Evolutionary conservation across 208 protist species (phyloP).

Genomic region (Vickermania spadyakhi): DNA sequence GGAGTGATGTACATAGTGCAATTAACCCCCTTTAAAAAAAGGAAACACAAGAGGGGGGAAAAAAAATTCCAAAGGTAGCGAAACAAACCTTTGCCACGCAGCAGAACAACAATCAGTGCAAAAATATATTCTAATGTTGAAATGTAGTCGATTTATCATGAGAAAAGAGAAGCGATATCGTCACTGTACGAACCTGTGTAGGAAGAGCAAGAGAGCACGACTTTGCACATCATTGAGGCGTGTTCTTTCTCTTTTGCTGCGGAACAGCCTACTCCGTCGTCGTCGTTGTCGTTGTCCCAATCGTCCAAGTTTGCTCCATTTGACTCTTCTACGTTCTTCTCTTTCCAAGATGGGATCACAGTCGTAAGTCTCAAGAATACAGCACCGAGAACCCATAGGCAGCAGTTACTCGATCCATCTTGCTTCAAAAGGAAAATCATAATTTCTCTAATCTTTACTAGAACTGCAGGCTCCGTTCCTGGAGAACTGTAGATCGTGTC

Average conservation of each 20-base stretch:
- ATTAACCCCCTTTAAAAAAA: neutral
- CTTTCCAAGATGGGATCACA: constrained; percentile 18
- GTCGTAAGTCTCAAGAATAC: constrained; percentile 21
- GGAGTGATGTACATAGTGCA: neutral
- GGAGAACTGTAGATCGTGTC: constrained; percentile 29
- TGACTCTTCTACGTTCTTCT: neutral
- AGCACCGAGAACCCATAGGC: constrained; percentile 10
- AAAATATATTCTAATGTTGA: no score
- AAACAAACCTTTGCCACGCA: neutral
- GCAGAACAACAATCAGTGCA: neutral
- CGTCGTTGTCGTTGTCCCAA: constrained; percentile 35
- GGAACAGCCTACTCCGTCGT: constrained; percentile 12
- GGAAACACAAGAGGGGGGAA: neutral
- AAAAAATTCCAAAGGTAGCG: neutral
- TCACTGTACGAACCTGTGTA: neutral
- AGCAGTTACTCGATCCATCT: constrained; percentile 8
- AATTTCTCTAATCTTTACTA: constrained; percentile 35
- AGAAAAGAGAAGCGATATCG: neutral
- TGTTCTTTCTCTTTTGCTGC: neutral
- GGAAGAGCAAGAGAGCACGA: neutral
- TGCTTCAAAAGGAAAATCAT: constrained; percentile 21
- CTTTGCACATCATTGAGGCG: neutral
- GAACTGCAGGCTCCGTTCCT: constrained; percentile 36
- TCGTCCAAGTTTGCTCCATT: constrained; percentile 8
- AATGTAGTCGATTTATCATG: neutral